phyloP scores from a whole-genome alignment of 495 filamentous ascomycete genomes.

The Stereocaulon alpinum region DNA sequence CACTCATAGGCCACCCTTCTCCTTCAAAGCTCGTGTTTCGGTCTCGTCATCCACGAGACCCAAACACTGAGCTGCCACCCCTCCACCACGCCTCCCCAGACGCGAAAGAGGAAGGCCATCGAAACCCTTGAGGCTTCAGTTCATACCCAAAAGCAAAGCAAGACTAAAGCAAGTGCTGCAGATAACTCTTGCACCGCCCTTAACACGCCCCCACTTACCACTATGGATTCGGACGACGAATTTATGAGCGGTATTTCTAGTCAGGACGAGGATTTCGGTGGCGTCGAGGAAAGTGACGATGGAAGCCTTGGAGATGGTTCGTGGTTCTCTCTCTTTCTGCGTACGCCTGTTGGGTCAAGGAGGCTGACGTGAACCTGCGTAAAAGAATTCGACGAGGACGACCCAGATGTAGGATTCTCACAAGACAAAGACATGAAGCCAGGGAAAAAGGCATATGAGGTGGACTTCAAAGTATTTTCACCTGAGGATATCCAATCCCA shows the following conservation, averaged over 20 bases:
- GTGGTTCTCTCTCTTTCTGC: slow-evolving; percentile 19
- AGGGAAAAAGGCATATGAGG: slow-evolving; percentile 66
- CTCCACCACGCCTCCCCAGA: slow-evolving; percentile 56
- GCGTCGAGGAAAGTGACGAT: slow-evolving; percentile 61
- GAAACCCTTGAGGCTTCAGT: slow-evolving; percentile 43
- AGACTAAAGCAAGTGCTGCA: slow-evolving; percentile 36
- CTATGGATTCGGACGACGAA: slow-evolving; percentile 96
- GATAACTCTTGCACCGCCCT: slow-evolving; percentile 48
- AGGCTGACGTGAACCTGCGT: slow-evolving; percentile 14
- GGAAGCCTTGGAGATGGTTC: slow-evolving; percentile 69
- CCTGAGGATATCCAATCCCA: slow-evolving; percentile 71
- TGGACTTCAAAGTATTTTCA: slow-evolving; percentile 69
- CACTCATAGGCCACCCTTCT: neutral
- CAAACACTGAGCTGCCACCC: slow-evolving; percentile 29
- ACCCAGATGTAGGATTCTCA: slow-evolving; percentile 61
- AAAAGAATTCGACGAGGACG: slow-evolving; percentile 63
- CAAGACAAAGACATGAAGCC: slow-evolving; percentile 68
- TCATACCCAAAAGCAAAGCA: slow-evolving; percentile 39
- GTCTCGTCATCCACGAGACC: slow-evolving; percentile 24
- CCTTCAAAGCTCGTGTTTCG: slow-evolving; percentile 18
- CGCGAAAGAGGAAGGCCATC: slow-evolving; percentile 86
- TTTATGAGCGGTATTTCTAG: slow-evolving; percentile 81
- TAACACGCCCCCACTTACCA: slow-evolving; percentile 33
- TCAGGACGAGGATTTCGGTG: slow-evolving; percentile 59
- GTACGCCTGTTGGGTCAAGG: neutral